Evolutionary conservation across 768 basidiomycete genomes (phyloP).

Genomic region (Tricholoma sp.): DNA sequence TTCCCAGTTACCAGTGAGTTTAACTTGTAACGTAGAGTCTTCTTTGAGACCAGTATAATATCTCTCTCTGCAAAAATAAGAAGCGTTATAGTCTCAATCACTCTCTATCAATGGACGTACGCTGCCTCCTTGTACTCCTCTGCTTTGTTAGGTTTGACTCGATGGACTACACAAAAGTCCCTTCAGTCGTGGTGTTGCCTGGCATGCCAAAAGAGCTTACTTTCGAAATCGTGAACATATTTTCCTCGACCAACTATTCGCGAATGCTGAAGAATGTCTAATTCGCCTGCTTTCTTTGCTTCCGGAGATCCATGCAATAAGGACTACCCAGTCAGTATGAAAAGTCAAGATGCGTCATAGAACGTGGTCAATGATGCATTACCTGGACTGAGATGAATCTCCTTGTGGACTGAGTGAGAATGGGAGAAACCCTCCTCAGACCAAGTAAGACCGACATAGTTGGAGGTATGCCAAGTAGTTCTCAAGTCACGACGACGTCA

Average conservation of each 20-base stretch:
- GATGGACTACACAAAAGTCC: conserved; percentile 55
- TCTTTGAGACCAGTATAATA: conserved; percentile 82
- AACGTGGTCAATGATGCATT: conserved; percentile 15
- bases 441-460: conserved; percentile 27
- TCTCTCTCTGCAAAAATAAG: conserved; percentile 48
- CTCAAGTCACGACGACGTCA: too few relatives aligned
- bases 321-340: conserved; percentile 43
- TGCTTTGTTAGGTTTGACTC: conserved; percentile 74
- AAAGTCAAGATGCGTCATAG: conserved; percentile 15
- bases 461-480: neutral
- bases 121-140: conserved; percentile 88
- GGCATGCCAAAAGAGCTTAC: conserved; percentile 37
- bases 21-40: conserved; percentile 70
- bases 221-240: conserved; percentile 87
- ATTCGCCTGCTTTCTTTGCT: conserved; percentile 78
- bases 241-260: conserved; percentile 88
- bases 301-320: conserved; percentile 92
- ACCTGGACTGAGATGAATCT: conserved; percentile 67
- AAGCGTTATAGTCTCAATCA: neutral
- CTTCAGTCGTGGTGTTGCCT: conserved; percentile 1
- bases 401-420: conserved; percentile 23
- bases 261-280: conserved; percentile 78
- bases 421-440: conserved; percentile 23
- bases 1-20: conserved; percentile 94
- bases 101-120: conserved; percentile 38